These are phyloP conservation scores for Umbelopsis sp. DNA, from an alignment of 371 early-diverging fungal genomes.

Conservation along the genomic window DNA sequence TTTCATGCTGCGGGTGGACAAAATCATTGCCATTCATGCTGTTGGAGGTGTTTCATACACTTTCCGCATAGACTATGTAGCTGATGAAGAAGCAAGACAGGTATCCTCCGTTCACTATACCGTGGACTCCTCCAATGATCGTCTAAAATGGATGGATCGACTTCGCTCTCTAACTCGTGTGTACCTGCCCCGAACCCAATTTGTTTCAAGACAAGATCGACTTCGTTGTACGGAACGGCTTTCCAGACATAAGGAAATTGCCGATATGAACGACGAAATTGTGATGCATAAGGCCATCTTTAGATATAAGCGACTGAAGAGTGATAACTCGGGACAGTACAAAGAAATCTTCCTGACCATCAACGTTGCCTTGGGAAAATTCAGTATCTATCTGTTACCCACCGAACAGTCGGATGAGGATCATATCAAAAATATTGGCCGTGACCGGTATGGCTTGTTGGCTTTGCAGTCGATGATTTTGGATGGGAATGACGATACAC, in stretches of 20 bases:
- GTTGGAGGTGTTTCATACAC: constrained; percentile 18
- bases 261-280: constrained; percentile 29
- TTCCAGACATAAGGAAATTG: constrained; percentile 36
- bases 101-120: constrained; percentile 25
- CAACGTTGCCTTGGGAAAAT: constrained; percentile 44
- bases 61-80: constrained; percentile 38
- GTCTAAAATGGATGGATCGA: constrained; percentile 36
- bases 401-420: constrained; percentile 23
- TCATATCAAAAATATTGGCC: constrained; percentile 36
- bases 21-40: constrained; percentile 39
- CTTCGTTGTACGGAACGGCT: constrained; percentile 34
- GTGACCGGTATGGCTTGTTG: constrained; percentile 44
- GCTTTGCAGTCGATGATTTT: constrained; percentile 35
- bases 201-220: constrained; percentile 28
- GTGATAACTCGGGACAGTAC: constrained; percentile 13
- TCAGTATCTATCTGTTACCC: constrained; percentile 44
- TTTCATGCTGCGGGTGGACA: constrained; percentile 26
- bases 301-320: constrained; percentile 36
- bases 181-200: constrained; percentile 25
- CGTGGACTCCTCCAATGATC: constrained; percentile 25
- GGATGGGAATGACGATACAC: constrained; percentile 38
- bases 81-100: constrained; percentile 32
- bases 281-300: constrained; percentile 41
- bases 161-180: constrained; percentile 29
- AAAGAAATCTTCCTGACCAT: constrained; percentile 39